These are phyloP conservation scores for Porodaedalea pini DNA, from an alignment of 1,284 basidiomycete species.

Conservation along the genomic window DNA sequence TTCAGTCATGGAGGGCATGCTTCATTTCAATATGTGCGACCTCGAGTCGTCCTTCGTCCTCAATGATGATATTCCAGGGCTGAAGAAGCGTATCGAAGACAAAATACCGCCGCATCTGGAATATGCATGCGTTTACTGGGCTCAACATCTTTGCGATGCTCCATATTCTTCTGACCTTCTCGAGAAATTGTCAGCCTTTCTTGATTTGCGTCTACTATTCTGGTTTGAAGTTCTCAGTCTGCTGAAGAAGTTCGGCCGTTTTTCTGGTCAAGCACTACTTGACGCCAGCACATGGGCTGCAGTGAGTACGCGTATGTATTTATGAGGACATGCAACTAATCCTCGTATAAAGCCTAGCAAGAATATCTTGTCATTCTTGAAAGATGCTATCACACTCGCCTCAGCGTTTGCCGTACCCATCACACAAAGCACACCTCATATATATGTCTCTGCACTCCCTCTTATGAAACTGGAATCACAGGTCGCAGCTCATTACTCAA, in stretches of 20 bases:
- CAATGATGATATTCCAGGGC: neutral
- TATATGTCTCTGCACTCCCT: constrained; percentile 10
- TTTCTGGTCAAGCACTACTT: neutral
- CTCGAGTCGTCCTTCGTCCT: constrained; percentile 6
- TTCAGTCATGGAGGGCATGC: constrained; percentile 10
- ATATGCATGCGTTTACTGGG: constrained; percentile 7
- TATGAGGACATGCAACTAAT: neutral
- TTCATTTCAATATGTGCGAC: constrained; percentile 22
- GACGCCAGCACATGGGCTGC: neutral
- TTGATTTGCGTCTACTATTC: neutral
- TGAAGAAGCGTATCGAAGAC: neutral
- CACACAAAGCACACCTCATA: constrained; percentile 9
- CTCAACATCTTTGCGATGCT: constrained; percentile 4
- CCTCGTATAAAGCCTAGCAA: neutral
- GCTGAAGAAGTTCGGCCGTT: neutral
- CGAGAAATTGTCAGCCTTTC: neutral
- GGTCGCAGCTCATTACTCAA: constrained; percentile 1
- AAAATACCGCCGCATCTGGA: neutral
- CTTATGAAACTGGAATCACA: constrained; percentile 16
- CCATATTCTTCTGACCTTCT: neutral
- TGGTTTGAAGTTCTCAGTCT: constrained; percentile 8
- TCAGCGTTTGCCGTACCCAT: neutral
- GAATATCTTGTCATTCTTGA: neutral
- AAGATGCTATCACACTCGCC: neutral
- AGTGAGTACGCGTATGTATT: too few relatives aligned